Base-by-base conservation (phyloP, 176 grass and related monocot genomes). In the Bromus sterilis region DNA sequence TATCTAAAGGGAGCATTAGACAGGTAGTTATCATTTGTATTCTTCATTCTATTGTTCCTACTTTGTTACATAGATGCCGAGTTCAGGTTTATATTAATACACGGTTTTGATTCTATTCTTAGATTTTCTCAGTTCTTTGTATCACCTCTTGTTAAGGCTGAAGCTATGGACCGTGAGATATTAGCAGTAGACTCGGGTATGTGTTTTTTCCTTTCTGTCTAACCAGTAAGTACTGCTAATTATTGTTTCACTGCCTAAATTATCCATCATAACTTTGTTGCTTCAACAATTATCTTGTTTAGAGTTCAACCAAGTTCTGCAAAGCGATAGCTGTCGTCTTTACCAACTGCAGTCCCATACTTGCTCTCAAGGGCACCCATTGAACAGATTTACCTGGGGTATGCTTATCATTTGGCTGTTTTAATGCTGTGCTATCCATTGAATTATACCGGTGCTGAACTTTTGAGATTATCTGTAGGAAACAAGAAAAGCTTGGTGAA, bases 71-170 rank as follows among this genome's bases (percentile, higher is more conserved):
- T 77, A 11, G 80, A 60, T 83, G 66, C 13, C 40, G 30, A 80
- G 20, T 76, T 55, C 33, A 64, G 36, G 36, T 81, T 84, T 77
- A 57, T 63, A 80, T 49, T 21, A 82, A 64, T 84, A 66, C 18
- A 44, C 87, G 23, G 41, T 82, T 70, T 46, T 91, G 40, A 75
- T 81, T 89, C 23, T 71, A 72, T 87, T 56, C 57, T 89, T 89
- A 98, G 95, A 83, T 98, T 98, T 89, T 94, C 88, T 80, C 92
- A 98, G 62, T 94, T 98, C 84, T 98, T 98, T 87, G 84, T 98
- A 84, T 98, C 95, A 53, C 95, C 95, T 30, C 91, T 98, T 87
- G 83, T 98, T 79, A 98, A 98, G 78, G 84, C 88, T 40, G 95
- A 98, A 76, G 95, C 95, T 79, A 94, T 98, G 92, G 95, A 94